Conservation (phyloP, 2,329 filamentous ascomycete species). For the Endothia cerciana region DNA sequence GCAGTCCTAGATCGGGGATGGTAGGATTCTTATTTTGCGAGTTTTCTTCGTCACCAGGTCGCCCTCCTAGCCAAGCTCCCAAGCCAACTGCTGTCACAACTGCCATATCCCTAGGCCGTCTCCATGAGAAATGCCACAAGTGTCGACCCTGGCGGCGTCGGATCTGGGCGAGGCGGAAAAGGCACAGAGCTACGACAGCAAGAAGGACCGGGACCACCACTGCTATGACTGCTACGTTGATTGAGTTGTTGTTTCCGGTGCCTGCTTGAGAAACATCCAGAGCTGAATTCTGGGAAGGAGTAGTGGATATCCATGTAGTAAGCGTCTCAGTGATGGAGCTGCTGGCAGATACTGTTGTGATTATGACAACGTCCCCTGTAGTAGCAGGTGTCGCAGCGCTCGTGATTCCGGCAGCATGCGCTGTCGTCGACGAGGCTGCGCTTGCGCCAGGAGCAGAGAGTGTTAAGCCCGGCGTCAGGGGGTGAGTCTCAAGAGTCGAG, state of each 20-base stretch:
- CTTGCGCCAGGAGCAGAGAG: constrained; percentile 20
- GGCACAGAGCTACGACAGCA: constrained; percentile 5
- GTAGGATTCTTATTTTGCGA: background rate
- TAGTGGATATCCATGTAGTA: background rate
- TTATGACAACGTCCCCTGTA: no score
- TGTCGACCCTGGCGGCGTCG: background rate
- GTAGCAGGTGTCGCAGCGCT: background rate
- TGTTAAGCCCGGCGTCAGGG: constrained; percentile 39
- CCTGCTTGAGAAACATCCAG: background rate
- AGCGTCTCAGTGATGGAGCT: background rate
- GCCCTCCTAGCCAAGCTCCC: constrained; percentile 18
- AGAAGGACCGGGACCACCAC: constrained; percentile 15
- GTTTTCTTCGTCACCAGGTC: constrained; percentile 4
- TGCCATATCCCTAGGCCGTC: background rate
- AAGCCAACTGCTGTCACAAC: constrained; percentile 12
- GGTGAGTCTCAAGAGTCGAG: constrained; percentile 41
- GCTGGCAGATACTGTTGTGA: background rate
- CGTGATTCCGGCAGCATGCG: background rate
- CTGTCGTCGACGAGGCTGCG: background rate
- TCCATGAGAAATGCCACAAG: background rate
- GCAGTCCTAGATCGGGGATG: background rate
- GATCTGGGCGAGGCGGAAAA: constrained; percentile 10
- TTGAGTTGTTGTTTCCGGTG: background rate
- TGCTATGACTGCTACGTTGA: background rate
- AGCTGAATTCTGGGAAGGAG: background rate